These are phyloP conservation scores for Peronospora farinosa DNA, from an alignment of 352 stramenopile genomes.

Conservation along the genomic window DNA sequence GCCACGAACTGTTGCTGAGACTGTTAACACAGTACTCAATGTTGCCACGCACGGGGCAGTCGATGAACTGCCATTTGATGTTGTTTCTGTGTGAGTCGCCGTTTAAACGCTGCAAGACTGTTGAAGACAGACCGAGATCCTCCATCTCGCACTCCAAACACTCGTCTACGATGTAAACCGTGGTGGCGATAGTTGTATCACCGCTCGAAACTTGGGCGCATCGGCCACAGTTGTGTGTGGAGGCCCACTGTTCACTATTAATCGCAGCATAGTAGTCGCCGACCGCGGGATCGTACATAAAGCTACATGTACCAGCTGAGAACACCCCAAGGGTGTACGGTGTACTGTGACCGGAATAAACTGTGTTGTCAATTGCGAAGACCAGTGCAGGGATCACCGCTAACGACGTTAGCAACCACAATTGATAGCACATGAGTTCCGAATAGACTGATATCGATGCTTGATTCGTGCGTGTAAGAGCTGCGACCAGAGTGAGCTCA, in stretches of 20 bases:
- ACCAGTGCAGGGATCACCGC: slow-evolving; percentile 13
- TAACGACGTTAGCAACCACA: slow-evolving; percentile 7
- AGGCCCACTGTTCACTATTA: slow-evolving; percentile 50
- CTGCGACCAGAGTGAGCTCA: no score
- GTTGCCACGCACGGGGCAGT: slow-evolving; percentile 35
- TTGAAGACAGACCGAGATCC: slow-evolving; percentile 40
- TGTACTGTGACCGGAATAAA: slow-evolving; percentile 42
- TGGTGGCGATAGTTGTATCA: slow-evolving; percentile 31
- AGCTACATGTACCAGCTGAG: slow-evolving; percentile 49
- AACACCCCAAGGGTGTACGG: slow-evolving; percentile 36
- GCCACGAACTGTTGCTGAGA: slow-evolving; percentile 33
- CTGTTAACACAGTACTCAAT: slow-evolving; percentile 42
- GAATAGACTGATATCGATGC: no score
- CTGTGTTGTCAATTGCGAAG: slow-evolving; percentile 14
- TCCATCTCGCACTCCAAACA: slow-evolving; percentile 55
- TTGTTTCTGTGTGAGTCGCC: slow-evolving; percentile 25
- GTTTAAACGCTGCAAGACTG: slow-evolving; percentile 35
- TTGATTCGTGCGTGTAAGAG: no score
- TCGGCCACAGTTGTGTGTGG: slow-evolving; percentile 47
- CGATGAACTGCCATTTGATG: slow-evolving; percentile 44
- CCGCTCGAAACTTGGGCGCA: slow-evolving; percentile 54
- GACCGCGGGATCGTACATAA: slow-evolving; percentile 39
- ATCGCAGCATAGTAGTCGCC: slow-evolving; percentile 55
- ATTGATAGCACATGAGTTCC: slow-evolving; percentile 13
- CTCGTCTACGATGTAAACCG: slow-evolving; percentile 55